Conservation (phyloP, 2,329 filamentous ascomycete genomes). For the Aspergillus novofumigatus region DNA sequence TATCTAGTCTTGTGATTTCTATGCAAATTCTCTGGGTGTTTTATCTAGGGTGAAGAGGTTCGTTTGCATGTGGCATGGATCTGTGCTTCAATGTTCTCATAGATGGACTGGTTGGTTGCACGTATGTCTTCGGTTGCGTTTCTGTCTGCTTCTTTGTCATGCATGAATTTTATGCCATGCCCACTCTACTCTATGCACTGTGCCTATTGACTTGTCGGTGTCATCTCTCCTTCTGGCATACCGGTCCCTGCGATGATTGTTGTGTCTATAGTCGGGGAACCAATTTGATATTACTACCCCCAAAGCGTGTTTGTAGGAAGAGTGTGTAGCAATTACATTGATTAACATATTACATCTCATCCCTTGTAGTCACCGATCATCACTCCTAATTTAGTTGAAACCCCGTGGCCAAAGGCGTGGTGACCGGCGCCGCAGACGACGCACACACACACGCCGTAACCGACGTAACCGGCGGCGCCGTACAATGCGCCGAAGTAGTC, state of each 20-base stretch:
- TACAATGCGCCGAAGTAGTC: slow-evolving; percentile 29
- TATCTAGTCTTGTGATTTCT: slow-evolving; percentile 13
- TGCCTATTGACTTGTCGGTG: too few relatives aligned
- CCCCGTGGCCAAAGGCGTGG: slow-evolving; percentile 22
- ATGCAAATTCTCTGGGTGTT: slow-evolving; percentile 13
- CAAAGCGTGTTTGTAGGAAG: not conserved
- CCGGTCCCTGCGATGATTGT: not conserved
- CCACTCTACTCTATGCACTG: not conserved
- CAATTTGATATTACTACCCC: slow-evolving; percentile 10
- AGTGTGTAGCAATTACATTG: not conserved
- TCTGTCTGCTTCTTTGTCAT: not conserved
- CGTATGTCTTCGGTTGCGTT: not conserved
- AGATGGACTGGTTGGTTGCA: not conserved
- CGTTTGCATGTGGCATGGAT: slow-evolving; percentile 1
- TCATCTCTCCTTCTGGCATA: not conserved
- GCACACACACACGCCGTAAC: slow-evolving; percentile 27
- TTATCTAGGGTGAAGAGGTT: slow-evolving; percentile 3
- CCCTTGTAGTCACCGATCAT: too few relatives aligned
- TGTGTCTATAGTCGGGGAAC: not conserved
- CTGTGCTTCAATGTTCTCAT: not conserved
- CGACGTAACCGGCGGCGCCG: slow-evolving; percentile 28
- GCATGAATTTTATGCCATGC: not conserved
- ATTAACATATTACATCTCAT: too few relatives aligned
- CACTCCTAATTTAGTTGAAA: not conserved
- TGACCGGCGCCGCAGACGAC: slow-evolving; percentile 27